Evolutionary conservation across 495 filamentous ascomycete genomes (phyloP).

Genomic region (Talaromyces trachyspermus): DNA sequence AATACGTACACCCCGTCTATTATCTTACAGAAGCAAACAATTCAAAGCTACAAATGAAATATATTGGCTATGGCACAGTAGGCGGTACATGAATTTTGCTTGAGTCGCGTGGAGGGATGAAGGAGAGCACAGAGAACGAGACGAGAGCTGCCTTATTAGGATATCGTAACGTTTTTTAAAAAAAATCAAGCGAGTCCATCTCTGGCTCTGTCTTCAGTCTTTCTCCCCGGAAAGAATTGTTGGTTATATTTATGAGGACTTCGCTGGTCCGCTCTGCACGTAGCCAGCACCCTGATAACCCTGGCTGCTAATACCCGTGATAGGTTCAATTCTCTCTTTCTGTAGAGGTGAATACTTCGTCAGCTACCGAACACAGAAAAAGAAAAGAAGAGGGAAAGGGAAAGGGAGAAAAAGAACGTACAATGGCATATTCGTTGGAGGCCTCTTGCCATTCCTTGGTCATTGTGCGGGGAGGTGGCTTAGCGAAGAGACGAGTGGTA

Average conservation of each 20-base stretch:
- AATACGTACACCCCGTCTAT: no score
- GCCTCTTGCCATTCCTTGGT: slow-evolving; percentile 91
- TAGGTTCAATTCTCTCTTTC: slow-evolving; percentile 81
- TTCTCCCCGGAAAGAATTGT: no score
- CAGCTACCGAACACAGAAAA: slow-evolving; percentile 8
- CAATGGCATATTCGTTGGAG: slow-evolving; percentile 84
- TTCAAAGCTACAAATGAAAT: slow-evolving; percentile 39
- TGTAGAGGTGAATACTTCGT: slow-evolving; percentile 29
- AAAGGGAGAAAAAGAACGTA: slow-evolving; percentile 32
- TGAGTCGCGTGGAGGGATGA: not conserved
- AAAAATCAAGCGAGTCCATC: not conserved
- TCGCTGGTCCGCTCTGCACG: slow-evolving; percentile 60
- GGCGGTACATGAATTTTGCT: slow-evolving; percentile 39
- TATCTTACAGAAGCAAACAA: no score
- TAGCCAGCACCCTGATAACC: slow-evolving; percentile 74
- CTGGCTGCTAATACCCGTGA: slow-evolving; percentile 76
- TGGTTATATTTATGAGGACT: slow-evolving; percentile 3
- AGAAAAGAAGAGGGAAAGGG: slow-evolving; percentile 1
- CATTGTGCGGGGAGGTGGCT: slow-evolving; percentile 74
- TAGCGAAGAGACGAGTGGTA: slow-evolving; percentile 54
- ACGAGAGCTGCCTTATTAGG: no score
- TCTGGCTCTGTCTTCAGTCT: not conserved
- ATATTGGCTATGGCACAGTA: slow-evolving; percentile 47
- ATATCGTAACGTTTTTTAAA: no score
- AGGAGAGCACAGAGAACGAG: not conserved